Evolutionary conservation across 306 rosid species (phyloP), one percentile per base, ranked within the genome.

Genomic region (Phaseolus lunatus): DNA sequence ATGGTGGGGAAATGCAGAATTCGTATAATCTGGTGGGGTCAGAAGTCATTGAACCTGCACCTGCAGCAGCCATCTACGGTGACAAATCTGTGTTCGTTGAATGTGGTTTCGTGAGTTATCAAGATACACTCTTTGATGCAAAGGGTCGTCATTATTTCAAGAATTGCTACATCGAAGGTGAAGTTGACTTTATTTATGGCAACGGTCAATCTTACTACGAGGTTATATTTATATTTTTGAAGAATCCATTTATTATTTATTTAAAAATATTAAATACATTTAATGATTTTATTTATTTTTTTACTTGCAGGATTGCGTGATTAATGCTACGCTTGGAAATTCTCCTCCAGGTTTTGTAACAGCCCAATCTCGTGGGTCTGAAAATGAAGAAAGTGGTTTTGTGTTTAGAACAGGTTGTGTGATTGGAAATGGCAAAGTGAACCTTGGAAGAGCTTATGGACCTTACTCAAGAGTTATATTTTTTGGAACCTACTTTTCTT

Each of bases 161-260:
- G 9, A 35, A 62, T 41, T 81, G 88, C 37, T 72, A 81, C 39
- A 72, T 87, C 37, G 79, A 82, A 82, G 90, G 90, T 3, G 86
- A 83, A 22, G 14, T 79, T 3, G 90, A 87, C 39, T 84, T 84
- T 35, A 87, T 87, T 16, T 84, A 69, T 63, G 85, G 90, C 8
- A 1, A 0, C 9, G 88, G 76, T 5, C 88, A 79, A 53, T 84
- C 88, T 10, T 57, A 69, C 29, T 85, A 75, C 22, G 48, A 78
- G 86, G 86, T 79, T 39, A 59, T 4, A 12, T 4, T 0, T 29
- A 29, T 29, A 3, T 29, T 29, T 5, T 31, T 31, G 35, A 4
- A 31, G 3, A 4, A 31, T 31, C 35, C 35, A 31, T 31, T 31
- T 0, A 31, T 31, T 31, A 31, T 31, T 4, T 0, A n/a, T 31